Evolutionary conservation across 305 asterid genomes (phyloP), one percentile per base, ranked within the genome.

Genomic region (Caryopteris hybrid): DNA sequence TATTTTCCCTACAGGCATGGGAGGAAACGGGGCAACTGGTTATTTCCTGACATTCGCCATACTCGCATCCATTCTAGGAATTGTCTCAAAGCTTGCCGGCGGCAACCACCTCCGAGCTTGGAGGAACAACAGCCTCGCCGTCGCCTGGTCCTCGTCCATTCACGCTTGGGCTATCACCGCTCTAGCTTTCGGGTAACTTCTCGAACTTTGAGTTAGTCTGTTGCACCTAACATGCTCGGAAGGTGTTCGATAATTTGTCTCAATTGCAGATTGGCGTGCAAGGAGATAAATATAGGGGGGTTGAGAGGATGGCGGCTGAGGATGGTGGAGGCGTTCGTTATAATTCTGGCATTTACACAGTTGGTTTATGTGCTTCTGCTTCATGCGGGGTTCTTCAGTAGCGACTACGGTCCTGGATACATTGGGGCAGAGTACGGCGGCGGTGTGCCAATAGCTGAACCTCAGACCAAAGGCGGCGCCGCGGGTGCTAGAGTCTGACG

Each of bases 281-380:
- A 85, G 74, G 82, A 88, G 60, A 88, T 88, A 3, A 68, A 77
- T 64, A 27, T 88, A 5, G 88, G 94, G 54, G 85, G 88, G 7
- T 76, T 85, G 80, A 78, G 96, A 59, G 96, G 94, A 0, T 88
- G 96, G 94, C 79, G 96, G 64, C 84, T 88, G 11, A 72, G 83
- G 75, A 84, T 88, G 41, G 60, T 88, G 11, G 96, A 88, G 58
- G 96, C 78, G 0, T 80, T 88, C 5, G 20, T 74, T 1, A 86
- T 88, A 27, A 80, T 86, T 14, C 80, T 88, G 6, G 85, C 66
- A 0, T n/a, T 84, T 12, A 86, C 93, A 0, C 83, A 88, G 52
- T 41, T 85, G 17, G 66, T 88, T 3, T 86, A 88, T 14, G 89
- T 84, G 2, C 14, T 88, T 6, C 8, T 88, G 74, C 77, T 88